Percentiles rank a stretch among this genome's conserved stretches.
These are phyloP conservation scores for Trametes cinnabarina DNA, from an alignment of 768 basidiomycete species.

Conservation along the genomic window DNA sequence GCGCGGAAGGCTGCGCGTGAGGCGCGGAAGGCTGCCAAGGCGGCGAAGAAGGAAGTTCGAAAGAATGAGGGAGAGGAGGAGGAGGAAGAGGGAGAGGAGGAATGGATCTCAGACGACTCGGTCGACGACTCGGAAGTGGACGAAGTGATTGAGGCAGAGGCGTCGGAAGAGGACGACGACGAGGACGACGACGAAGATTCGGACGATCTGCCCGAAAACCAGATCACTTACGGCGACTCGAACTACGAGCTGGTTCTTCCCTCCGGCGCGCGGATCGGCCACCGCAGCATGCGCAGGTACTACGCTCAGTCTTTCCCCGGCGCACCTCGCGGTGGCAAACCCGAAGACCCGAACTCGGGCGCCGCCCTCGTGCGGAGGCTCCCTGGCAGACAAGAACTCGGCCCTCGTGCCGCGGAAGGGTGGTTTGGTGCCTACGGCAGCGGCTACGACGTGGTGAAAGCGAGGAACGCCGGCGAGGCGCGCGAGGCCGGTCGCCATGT, in stretches of 20 bases:
- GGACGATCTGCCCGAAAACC: constrained; percentile 35
- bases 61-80: neutral
- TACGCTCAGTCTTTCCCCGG: constrained; percentile 78
- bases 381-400: constrained; percentile 77
- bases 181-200: constrained; percentile 32
- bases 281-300: constrained; percentile 82
- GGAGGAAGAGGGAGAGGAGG: constrained; percentile 26
- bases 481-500: constrained; percentile 86
- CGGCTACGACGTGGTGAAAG: constrained; percentile 82
- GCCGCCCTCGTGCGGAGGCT: constrained; percentile 74
- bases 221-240: constrained; percentile 76
- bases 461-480: constrained; percentile 93
- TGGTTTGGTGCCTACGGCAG: constrained; percentile 85
- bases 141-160: constrained; percentile 36
- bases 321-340: constrained; percentile 37
- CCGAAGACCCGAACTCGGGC: constrained; percentile 68
- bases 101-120: constrained; percentile 38
- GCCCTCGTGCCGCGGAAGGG: constrained; percentile 83
- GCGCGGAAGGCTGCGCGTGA: constrained; percentile 10
- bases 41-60: neutral
- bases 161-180: constrained; percentile 31
- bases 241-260: constrained; percentile 88
- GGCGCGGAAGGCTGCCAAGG: constrained; percentile 14
- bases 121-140: constrained; percentile 29
- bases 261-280: constrained; percentile 89